Base-by-base conservation (phyloP, 768 basidiomycete species). In the Dioszegia hungarica region DNA sequence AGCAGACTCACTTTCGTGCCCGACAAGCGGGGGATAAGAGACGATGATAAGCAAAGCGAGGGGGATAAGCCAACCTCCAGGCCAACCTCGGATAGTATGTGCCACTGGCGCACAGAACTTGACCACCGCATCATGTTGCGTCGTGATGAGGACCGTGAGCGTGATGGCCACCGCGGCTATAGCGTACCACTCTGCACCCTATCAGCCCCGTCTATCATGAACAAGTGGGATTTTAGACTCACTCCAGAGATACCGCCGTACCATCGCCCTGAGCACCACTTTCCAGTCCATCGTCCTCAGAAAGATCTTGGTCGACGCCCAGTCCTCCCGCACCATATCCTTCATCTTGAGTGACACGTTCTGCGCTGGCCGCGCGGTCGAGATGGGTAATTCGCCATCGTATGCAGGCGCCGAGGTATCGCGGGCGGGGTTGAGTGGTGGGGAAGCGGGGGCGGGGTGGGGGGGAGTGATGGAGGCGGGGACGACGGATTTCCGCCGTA, bases 61-160 rank as follows among this genome's bases (percentile, higher is more conserved):
- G 4, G 70, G 70, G 15, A 72, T 65, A 48, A 74, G 40, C 60
- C 61, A 74, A 11, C 72, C 72, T 17, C 57, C 70, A 8, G 72
- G 72, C 70, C 67, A 72, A n/a, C 28, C 47, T 34, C 64, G 43
- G 28, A 74, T 64, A 19, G 44, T 61, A 14, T 43, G 33, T 0
- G 58, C 65, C 11, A 68, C 55, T 12, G 72, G 72, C 28, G 53
- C 43, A 39, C 63, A 63, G 56, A 63, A 66, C 8, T 63, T 39
- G 36, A 74, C 64, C 46, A 74, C 61, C 12, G 56, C 55, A 28
- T 68, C 62, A 56, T 74, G 72, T 38, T 74, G 67, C 2, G 56
- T 47, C 11, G 70, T 61, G 10, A 74, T 46, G 17, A 72, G 55
- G 5, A 66, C 66, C 5, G 68, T 60, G 22, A 74, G 34, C 25